phyloP scores from a whole-genome alignment of 306 rosid genomes.

The Cajanus cajan region DNA sequence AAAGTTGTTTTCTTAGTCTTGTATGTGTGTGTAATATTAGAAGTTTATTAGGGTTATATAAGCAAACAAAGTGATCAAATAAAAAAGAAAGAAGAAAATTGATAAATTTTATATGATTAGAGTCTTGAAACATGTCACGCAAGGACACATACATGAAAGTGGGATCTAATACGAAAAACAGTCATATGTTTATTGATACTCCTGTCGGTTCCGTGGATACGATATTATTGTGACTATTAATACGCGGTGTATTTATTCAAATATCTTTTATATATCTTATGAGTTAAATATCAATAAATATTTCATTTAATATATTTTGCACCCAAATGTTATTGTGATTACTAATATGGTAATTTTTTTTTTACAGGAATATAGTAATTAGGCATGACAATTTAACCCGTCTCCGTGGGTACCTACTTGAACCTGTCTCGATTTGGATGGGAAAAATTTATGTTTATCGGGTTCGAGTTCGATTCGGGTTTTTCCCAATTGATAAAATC shows the following conservation, averaged over 20 bases:
- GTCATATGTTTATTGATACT: not conserved
- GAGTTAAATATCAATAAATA: no score
- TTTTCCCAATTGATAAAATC: no score
- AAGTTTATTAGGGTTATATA: not conserved
- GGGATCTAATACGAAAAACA: not conserved
- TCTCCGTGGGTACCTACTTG: no score
- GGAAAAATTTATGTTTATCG: no score
- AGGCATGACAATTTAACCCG: no score
- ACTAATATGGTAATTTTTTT: no score
- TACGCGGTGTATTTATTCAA: not conserved
- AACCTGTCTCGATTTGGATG: no score
- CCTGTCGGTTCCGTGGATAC: not conserved
- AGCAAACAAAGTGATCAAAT: not conserved
- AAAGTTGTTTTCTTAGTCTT: not conserved
- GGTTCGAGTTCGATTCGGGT: no score
- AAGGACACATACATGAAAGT: not conserved
- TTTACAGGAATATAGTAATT: no score
- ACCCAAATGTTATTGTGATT: no score
- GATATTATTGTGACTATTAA: not conserved
- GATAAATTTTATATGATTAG: not conserved
- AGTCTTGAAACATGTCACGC: slow-evolving; percentile 9
- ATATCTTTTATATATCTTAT: not conserved
- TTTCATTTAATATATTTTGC: no score
- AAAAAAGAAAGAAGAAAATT: not conserved
- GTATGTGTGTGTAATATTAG: not conserved